A percentile compares a stretch with the other conserved stretches of the same genome.
These are phyloP conservation scores for Magnolia officinalis DNA, from an alignment of 164 flowering plant genomes.

Conservation along the genomic window DNA sequence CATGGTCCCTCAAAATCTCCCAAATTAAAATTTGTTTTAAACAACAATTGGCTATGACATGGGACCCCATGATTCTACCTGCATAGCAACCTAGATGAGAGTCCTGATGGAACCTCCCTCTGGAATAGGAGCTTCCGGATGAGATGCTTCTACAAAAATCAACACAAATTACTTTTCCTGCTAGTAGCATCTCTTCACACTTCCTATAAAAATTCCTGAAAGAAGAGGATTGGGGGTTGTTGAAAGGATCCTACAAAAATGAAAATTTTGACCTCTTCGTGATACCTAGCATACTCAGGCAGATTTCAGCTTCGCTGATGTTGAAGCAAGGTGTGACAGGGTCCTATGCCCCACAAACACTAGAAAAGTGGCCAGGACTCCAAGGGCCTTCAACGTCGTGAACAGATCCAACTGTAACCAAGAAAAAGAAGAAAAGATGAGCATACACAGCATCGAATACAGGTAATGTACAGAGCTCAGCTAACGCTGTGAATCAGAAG, in stretches of 20 bases:
- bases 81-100: too few species aligned
- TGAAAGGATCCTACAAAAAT: slow-evolving; percentile 6
- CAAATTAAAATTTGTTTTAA: too few species aligned
- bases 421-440: neutral
- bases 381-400: slow-evolving; percentile 74
- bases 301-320: slow-evolving; percentile 79
- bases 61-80: too few species aligned
- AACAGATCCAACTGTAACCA: slow-evolving; percentile 79
- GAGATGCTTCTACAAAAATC: too few species aligned
- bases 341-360: slow-evolving; percentile 81
- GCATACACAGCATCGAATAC: neutral
- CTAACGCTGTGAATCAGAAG: neutral
- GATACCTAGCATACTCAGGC: slow-evolving; percentile 29
- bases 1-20: too few species aligned
- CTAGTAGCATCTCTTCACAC: too few species aligned
- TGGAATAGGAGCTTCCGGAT: too few species aligned
- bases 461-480: neutral
- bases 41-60: too few species aligned
- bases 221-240: neutral
- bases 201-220: neutral
- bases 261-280: neutral
- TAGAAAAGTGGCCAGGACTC: slow-evolving; percentile 68
- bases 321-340: slow-evolving; percentile 75
- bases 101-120: too few species aligned
- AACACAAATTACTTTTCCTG: too few species aligned